Percentiles rank a stretch among this genome's conserved stretches.
phyloP scores from a whole-genome alignment of 371 early-diverging fungal genomes.

The Rhizopus delemar region DNA sequence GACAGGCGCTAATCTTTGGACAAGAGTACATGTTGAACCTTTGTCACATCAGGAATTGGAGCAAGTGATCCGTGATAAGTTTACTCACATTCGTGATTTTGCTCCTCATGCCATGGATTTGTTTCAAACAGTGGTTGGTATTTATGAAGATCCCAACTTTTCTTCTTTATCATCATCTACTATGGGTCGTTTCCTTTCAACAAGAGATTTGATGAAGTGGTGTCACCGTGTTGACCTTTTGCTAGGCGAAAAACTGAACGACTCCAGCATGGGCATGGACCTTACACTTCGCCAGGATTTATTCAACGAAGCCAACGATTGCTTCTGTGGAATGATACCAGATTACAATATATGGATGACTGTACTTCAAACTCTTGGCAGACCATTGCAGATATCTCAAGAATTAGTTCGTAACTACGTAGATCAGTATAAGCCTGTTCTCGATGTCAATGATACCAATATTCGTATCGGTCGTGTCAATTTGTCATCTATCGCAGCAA shows the following conservation, averaged over 20 bases:
- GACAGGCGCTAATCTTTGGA: conserved; percentile 81
- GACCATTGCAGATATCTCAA: conserved; percentile 70
- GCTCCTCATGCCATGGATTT: conserved; percentile 62
- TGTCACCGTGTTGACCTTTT: conserved; percentile 68
- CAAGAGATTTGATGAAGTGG: conserved; percentile 88
- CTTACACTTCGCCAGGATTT: conserved; percentile 55
- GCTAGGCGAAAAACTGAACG: conserved; percentile 38
- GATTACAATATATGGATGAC: conserved; percentile 65
- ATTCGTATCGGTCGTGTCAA: conserved; percentile 74
- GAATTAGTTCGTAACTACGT: conserved; percentile 74
- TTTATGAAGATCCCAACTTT: conserved; percentile 60
- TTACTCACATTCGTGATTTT: conserved; percentile 55
- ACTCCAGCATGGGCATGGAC: conserved; percentile 40
- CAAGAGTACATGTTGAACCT: conserved; percentile 68
- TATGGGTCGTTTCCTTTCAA: conserved; percentile 61
- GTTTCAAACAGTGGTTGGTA: conserved; percentile 58
- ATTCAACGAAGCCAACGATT: conserved; percentile 87
- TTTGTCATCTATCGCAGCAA: conserved; percentile 45
- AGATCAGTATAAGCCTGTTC: conserved; percentile 70
- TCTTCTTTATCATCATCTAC: conserved; percentile 52
- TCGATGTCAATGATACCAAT: conserved; percentile 45
- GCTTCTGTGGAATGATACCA: conserved; percentile 84
- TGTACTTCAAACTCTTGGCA: conserved; percentile 68
- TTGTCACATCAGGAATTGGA: conserved; percentile 66
- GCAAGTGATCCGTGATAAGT: conserved; percentile 63